Conservation (phyloP, 345 rosid genomes). For the Brassica incana region DNA sequence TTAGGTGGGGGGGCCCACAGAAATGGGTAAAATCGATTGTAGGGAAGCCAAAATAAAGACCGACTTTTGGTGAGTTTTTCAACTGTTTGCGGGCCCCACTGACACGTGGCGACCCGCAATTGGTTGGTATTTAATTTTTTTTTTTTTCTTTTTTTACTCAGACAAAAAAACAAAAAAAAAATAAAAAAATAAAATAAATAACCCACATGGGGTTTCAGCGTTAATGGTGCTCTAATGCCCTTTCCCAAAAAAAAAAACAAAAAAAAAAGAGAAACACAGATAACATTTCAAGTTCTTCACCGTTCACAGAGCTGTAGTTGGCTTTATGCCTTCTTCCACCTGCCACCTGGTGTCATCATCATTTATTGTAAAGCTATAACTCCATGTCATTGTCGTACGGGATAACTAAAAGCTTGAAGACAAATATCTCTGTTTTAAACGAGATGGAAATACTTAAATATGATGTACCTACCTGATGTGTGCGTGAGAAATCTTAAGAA, state of each 20-base stretch:
- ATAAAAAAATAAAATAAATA: too few species aligned
- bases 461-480: background rate
- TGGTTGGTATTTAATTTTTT: too few species aligned
- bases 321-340: slow-evolving; percentile 41
- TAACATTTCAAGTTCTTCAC: slow-evolving; percentile 37
- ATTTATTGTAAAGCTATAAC: too few species aligned
- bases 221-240: slow-evolving; percentile 89
- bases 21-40: background rate
- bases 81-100: too few species aligned
- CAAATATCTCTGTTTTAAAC: too few species aligned
- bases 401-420: background rate
- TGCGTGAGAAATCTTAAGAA: background rate
- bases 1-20: too few species aligned
- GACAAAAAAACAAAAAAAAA: too few species aligned
- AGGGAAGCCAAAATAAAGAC: slow-evolving; percentile 83
- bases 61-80: too few species aligned
- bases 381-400: too few species aligned
- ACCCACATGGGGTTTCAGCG: slow-evolving; percentile 95
- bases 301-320: slow-evolving; percentile 37
- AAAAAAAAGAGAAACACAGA: slow-evolving; percentile 62
- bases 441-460: background rate
- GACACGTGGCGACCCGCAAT: too few species aligned
- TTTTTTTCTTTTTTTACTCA: too few species aligned
- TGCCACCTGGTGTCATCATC: slow-evolving; percentile 36
- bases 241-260: slow-evolving; percentile 38